These are phyloP conservation scores for Solanum infundibuliforme DNA, from an alignment of 257 asterid genomes.

Conservation along the genomic window DNA sequence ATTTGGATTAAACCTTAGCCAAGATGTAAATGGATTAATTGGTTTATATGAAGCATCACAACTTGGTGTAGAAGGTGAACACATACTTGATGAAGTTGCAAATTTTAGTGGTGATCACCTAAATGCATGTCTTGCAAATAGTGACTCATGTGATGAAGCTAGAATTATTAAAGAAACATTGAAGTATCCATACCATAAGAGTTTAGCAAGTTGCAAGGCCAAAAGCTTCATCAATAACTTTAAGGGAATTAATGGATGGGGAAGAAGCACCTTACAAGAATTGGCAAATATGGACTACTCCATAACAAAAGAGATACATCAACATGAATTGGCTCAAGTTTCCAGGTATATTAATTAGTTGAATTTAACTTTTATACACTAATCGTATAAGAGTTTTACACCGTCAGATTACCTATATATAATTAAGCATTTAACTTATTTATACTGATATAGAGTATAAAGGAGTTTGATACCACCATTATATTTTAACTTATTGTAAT, in stretches of 20 bases:
- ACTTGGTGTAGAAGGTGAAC: conserved; percentile 32
- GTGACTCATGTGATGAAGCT: background rate
- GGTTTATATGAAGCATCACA: conserved; percentile 47
- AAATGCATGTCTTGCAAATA: background rate
- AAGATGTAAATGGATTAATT: conserved; percentile 19
- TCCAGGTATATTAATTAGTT: conserved; percentile 19
- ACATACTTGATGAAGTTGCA: conserved; percentile 28
- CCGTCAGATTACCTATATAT: background rate
- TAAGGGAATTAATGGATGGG: conserved; percentile 8
- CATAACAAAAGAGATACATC: conserved; percentile 3
- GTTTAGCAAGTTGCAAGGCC: conserved; percentile 8
- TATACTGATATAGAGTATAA: no score
- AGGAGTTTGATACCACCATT: no score
- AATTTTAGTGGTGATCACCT: conserved; percentile 16
- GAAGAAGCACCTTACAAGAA: conserved; percentile 15
- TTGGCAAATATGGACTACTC: conserved; percentile 17
- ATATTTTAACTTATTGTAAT: background rate
- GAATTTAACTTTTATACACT: background rate
- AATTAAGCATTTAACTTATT: no score
- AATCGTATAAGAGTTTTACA: background rate
- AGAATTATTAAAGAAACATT: conserved; percentile 10
- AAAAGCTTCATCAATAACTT: background rate
- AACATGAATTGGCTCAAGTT: conserved; percentile 23
- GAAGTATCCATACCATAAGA: conserved; percentile 33
- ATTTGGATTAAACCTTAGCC: conserved; percentile 2